Base-by-base conservation (phyloP, 2,329 filamentous ascomycete species). In the Neofusicoccum kwambonambiense region DNA sequence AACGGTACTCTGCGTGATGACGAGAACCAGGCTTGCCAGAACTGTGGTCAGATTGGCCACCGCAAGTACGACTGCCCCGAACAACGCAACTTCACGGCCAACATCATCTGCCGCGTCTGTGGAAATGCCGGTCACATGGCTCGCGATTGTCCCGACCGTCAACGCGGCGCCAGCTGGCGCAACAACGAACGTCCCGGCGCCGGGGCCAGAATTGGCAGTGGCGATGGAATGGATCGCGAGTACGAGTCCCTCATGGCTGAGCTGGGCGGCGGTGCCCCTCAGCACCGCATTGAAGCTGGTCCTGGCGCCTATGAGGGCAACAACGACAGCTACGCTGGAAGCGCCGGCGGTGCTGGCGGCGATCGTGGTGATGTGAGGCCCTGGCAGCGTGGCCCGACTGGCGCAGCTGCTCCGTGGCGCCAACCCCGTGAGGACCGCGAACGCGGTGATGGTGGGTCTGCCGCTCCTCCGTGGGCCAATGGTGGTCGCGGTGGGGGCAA, bases 221-320 rank as follows among this genome's bases (percentile, higher is more conserved):
- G 90, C 68, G 92, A 97, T 83, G 91, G 89, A 69, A 91, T 94
- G 68, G 93, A 97, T 77, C 89, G 91, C 76, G 95, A 99, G 79
- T 95, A 97, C 80, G 93, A 98, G 86, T 92, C 94, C 88, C 92
- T 99, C 75, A 97, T 99, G 93, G 90, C 96, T 86, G 95, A 98
- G 84, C 87, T 98, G 71, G 92, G 90, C 68, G 93, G 90, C 68
- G 92, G 92, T 68, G 82, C 84, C 51, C 80, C 90, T 42, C 90
- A 89, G 70, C 89, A 89, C 69, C 91, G 91, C 68, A 97, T 99
- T 74, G 95, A 96, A 80, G 92, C 90, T 68, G 92, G 91, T 12
- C 90, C 92, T 65, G 87, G 87, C 64, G 83, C 82, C 41, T 86
- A 85, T 69, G 85, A 86, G 60, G 68, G 47, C 39, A 66, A 72